Evolutionary conservation across 257 asterid genomes (phyloP), one percentile per base, ranked within the genome.

Genomic region (Penstemon eatonii): DNA sequence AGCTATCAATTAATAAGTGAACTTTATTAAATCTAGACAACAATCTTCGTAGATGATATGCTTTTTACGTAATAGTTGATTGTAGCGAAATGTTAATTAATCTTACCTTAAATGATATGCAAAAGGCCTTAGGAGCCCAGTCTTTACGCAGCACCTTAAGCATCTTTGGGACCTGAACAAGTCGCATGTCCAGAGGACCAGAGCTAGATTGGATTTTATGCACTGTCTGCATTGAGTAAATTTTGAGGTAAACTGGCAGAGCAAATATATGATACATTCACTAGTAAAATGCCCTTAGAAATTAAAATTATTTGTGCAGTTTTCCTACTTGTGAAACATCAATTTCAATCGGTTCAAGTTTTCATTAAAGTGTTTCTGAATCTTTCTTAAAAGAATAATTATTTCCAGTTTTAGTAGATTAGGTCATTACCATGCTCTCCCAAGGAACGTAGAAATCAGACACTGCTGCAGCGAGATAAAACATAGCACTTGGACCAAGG

Each of bases 371-470:
- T 25, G 33, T 25, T 25, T 25, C 33, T 25, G 33, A 25, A 25
- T 25, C 33, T 25, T 25, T 25, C 33, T 25, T 25, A 25, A 1
- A 25, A 25, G 33, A 25, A 25, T 1, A 25, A 25, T 25, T 1
- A 25, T 25, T 25, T 25, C 33, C 12, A 5, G 46, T 68, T 66
- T 60, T 13, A 61, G 62, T 73, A 56, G 56, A 56, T 7, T 36
- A 45, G 56, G 37, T 57, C 9, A 71, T 76, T 86, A 93, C 97
- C 99, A 94, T 89, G 77, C 87, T 83, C 74, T 87, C 95, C 99
- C 97, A 94, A 7, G 99, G 99, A 67, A 91, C 96, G 60, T 94
- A 94, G 73, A 91, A 94, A 74, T 94, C 97, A 73, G 99, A 94
- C 74, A 91, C 97, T 49, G 97, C 97, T 68, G 99, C 96, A 60